phyloP scores from a whole-genome alignment of 2,329 filamentous ascomycete species.

The Pseudophaeomoniella oleicola region DNA sequence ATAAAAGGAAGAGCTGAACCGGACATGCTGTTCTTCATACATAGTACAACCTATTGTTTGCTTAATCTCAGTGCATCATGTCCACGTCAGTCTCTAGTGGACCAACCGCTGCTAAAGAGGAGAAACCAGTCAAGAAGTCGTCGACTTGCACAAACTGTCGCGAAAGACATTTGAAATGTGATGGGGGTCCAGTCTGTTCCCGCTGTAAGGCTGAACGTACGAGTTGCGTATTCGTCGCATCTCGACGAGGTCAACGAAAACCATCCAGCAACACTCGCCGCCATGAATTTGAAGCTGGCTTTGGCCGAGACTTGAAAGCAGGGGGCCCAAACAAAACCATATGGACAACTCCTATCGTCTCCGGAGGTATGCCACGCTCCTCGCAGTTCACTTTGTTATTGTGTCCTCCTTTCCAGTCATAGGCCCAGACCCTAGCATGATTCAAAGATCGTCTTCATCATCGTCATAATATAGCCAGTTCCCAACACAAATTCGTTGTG shows the following conservation, averaged over 20 bases:
- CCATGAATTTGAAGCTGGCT: neutral
- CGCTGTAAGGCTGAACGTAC: slow-evolving; percentile 2
- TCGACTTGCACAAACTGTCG: slow-evolving; percentile 5
- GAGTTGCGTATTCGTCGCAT: slow-evolving; percentile 3
- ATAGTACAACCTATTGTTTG: no score
- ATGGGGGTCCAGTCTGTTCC: slow-evolving; percentile 4
- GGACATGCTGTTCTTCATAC: no score
- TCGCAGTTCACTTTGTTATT: no score
- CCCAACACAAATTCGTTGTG: no score
- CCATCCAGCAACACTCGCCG: neutral
- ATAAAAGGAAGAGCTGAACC: no score
- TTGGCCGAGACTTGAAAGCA: neutral
- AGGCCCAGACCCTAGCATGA: no score
- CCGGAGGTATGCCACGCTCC: neutral
- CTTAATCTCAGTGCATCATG: no score
- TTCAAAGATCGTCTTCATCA: no score
- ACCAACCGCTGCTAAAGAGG: neutral
- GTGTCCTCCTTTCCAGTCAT: no score
- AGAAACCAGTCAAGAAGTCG: neutral
- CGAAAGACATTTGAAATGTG: slow-evolving; percentile 5
- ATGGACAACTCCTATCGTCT: neutral
- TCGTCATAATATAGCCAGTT: no score
- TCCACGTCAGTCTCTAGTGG: neutral
- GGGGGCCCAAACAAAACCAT: neutral
- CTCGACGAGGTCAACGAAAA: slow-evolving; percentile 3